Evolutionary conservation across 768 basidiomycete genomes (phyloP).

Genomic region (Leccinum rimulosum): DNA sequence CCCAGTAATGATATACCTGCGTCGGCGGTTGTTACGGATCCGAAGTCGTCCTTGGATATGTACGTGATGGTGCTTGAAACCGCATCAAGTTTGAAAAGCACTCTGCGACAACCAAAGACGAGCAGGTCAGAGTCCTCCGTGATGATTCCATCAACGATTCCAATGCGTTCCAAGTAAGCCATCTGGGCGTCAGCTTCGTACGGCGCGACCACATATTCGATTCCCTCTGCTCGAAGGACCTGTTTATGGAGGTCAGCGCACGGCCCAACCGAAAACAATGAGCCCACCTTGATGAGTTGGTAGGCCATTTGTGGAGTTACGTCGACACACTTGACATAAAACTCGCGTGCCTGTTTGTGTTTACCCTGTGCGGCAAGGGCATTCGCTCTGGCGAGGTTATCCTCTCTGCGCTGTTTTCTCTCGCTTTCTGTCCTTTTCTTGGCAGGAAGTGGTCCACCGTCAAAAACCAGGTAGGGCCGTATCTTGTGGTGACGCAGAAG

Average conservation of each 20-base stretch:
- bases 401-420: constrained; percentile 71
- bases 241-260: constrained; percentile 32
- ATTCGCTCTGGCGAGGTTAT: constrained; percentile 72
- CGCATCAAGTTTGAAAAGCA: constrained; percentile 90
- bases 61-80: constrained; percentile 60
- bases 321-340: constrained; percentile 88
- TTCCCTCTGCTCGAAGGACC: constrained; percentile 80
- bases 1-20: constrained; percentile 73
- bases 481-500: constrained; percentile 83
- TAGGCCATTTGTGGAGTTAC: constrained; percentile 97
- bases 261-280: background rate
- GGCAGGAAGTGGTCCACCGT: constrained; percentile 92
- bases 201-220: constrained; percentile 90
- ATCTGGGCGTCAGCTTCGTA: constrained; percentile 99
- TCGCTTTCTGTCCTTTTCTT: constrained; percentile 88
- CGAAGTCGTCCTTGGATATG: constrained; percentile 69
- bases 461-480: constrained; percentile 90
- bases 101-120: constrained; percentile 92
- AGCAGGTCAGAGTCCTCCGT: constrained; percentile 98
- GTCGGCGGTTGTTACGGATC: constrained; percentile 47
- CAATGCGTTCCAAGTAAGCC: constrained; percentile 81
- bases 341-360: constrained; percentile 78
- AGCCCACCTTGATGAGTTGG: constrained; percentile 87
- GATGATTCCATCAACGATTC: constrained; percentile 85
- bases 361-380: constrained; percentile 75